Evolutionary conservation across 805 yeast species (phyloP).

Genomic region (Candida orba): DNA sequence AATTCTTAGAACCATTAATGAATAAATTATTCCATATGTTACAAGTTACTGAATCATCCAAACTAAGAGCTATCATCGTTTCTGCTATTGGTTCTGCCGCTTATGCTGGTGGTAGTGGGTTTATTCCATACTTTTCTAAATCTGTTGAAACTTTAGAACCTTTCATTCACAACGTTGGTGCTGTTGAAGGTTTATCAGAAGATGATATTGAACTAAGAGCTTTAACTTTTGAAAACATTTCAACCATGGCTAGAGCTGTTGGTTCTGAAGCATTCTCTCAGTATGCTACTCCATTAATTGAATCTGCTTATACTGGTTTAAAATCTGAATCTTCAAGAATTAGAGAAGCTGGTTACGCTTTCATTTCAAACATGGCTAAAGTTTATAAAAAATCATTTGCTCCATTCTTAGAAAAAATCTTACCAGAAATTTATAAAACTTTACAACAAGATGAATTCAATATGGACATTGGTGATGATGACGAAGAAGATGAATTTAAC

Average conservation of each 20-base stretch:
- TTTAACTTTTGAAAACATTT: constrained; percentile 84
- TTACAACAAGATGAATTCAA: constrained; percentile 83
- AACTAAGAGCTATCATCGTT: constrained; percentile 70
- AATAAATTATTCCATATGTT: constrained; percentile 82
- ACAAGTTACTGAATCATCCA: constrained; percentile 64
- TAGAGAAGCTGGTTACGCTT: constrained; percentile 92
- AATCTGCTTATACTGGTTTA: constrained; percentile 77
- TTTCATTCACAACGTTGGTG: constrained; percentile 62
- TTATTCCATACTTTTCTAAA: constrained; percentile 76
- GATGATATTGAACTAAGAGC: constrained; percentile 91
- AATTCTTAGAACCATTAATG: constrained; percentile 84
- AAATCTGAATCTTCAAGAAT: constrained; percentile 74
- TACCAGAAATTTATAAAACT: constrained; percentile 80
- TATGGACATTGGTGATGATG: constrained; percentile 44
- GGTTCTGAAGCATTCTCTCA: constrained; percentile 84
- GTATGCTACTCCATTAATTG: constrained; percentile 81
- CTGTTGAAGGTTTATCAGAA: constrained; percentile 71
- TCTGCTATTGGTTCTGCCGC: constrained; percentile 98
- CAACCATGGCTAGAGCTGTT: constrained; percentile 94
- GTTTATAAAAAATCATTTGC: constrained; percentile 89
- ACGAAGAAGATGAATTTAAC: constrained; percentile 33
- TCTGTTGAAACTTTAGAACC: constrained; percentile 79
- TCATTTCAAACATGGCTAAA: constrained; percentile 88
- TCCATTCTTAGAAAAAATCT: constrained; percentile 71
- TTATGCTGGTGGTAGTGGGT: constrained; percentile 85